Base-by-base conservation (phyloP, 805 yeast genomes). In the Yarrowia alimentaria region DNA sequence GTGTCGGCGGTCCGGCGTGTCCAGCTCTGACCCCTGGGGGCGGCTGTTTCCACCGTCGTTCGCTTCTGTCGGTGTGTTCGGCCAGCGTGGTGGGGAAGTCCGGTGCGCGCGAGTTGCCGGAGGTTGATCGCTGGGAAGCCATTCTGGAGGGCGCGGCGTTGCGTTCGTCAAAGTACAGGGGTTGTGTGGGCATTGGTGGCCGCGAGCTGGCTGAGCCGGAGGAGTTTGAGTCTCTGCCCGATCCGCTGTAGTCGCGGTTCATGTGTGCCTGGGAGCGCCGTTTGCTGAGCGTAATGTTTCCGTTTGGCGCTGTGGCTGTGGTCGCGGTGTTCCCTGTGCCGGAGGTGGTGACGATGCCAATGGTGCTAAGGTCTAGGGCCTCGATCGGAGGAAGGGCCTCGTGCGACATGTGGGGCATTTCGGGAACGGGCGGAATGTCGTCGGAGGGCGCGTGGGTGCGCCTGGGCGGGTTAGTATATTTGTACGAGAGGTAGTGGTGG, bases 391-490 rank as follows among this genome's bases (percentile, higher is more conserved):
- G n/a, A n/a, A n/a, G n/a, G n/a, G n/a, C n/a, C n/a, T n/a, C n/a
- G n/a, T n/a, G n/a, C n/a, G n/a, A n/a, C n/a, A n/a, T n/a, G n/a
- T n/a, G n/a, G 2, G 47, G 47, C 47, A 40, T 40, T 20, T 40
- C 47, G 4, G 47, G 47, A 7, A 40, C 33, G 6, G 47, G 47
- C 5, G 47, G 47, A 11, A 40, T 40, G 20, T 40, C 47, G 25
- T 40, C 33, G 12, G 33, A 20, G 17, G 33, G 47, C 17, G 25
- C 25, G 17, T 40, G 47, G 47, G 25, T 40, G 33, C 47, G 47
- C 47, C 47, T 40, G 25, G 47, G 25, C 12, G 43, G 43, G 43
- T 37, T 37, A 37, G 43, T 37, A 37, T 37, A 25, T 24, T 37
- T 37, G 43, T 37, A 24, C 3, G 43, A 37, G 29, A 37, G 43